These are phyloP conservation scores for Paramecium caudatum DNA, from an alignment of 73 alveolate species.

Conservation along the genomic window DNA sequence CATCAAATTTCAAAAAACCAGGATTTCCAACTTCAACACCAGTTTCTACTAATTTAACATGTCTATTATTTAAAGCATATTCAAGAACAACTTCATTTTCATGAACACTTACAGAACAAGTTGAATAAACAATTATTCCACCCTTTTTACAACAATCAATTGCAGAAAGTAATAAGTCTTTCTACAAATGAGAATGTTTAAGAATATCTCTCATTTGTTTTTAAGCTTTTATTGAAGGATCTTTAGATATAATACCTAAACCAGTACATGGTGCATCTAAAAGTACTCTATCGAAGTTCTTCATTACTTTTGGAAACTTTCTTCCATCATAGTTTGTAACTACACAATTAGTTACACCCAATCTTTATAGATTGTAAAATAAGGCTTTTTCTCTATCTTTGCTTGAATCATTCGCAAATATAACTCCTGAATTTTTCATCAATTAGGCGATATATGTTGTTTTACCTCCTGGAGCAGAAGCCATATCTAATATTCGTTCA, in stretches of 20 bases:
- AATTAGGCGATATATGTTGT: slow-evolving; percentile 98
- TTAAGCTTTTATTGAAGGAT: slow-evolving; percentile 97
- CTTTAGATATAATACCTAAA: slow-evolving; percentile 98
- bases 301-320: slow-evolving; percentile 90
- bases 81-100: slow-evolving; percentile 99
- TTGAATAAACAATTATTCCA: slow-evolving; percentile 90
- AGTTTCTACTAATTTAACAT: slow-evolving; percentile 95
- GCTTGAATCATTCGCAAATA: slow-evolving; percentile 97
- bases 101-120: slow-evolving; percentile 99
- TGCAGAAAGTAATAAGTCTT: slow-evolving; percentile 98
- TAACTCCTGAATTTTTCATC: slow-evolving; percentile 98
- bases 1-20: slow-evolving; percentile 93
- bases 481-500: slow-evolving; percentile 97
- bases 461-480: slow-evolving; percentile 99
- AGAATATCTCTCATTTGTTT: slow-evolving; percentile 92
- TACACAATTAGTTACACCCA: slow-evolving; percentile 97
- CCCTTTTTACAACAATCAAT: slow-evolving; percentile 97
- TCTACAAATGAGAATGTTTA: slow-evolving; percentile 96
- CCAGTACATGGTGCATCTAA: slow-evolving; percentile 99
- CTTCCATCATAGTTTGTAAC: slow-evolving; percentile 99
- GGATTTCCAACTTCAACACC: slow-evolving; percentile 97
- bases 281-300: slow-evolving; percentile 96
- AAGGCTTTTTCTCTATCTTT: slow-evolving; percentile 93
- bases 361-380: slow-evolving; percentile 94
- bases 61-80: slow-evolving; percentile 95